phyloP scores from a whole-genome alignment of 2,329 filamentous ascomycete species.

The Fonsecaea multimorphosa region DNA sequence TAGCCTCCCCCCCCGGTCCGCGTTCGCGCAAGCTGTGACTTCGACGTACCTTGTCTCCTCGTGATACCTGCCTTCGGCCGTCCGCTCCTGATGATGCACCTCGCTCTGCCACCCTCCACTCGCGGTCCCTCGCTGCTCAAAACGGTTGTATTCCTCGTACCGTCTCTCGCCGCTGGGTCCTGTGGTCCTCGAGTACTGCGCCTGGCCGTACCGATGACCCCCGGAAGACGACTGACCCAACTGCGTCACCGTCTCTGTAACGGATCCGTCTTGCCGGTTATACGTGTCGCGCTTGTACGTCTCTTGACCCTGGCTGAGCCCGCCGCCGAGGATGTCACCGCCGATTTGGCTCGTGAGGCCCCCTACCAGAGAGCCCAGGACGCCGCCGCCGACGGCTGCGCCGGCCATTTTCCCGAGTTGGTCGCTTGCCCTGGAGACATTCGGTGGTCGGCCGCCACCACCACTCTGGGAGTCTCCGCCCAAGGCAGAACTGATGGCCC shows the following conservation, averaged over 20 bases:
- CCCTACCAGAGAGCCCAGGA: constrained; percentile 69
- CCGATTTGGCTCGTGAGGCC: constrained; percentile 65
- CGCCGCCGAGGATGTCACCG: constrained; percentile 65
- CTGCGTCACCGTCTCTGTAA: constrained; percentile 66
- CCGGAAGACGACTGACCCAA: constrained; percentile 34
- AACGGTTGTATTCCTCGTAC: constrained; percentile 36
- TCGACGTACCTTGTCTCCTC: constrained; percentile 33
- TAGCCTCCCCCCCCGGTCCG: constrained; percentile 6
- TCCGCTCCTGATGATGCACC: constrained; percentile 33
- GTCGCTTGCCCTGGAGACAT: constrained; percentile 17
- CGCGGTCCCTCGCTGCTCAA: constrained; percentile 32
- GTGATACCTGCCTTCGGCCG: constrained; percentile 24
- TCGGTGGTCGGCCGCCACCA: constrained; percentile 24
- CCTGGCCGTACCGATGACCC: constrained; percentile 47
- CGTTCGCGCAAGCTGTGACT: not conserved
- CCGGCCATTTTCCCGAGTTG: constrained; percentile 58
- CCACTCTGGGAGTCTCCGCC: constrained; percentile 30
- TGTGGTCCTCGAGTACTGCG: constrained; percentile 45
- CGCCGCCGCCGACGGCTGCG: constrained; percentile 68
- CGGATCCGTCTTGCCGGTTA: constrained; percentile 63
- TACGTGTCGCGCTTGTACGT: constrained; percentile 61
- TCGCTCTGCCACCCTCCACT: constrained; percentile 27
- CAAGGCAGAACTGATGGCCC: constrained; percentile 41
- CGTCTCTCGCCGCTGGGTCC: constrained; percentile 27
- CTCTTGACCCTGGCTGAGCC: constrained; percentile 62